phyloP scores from a whole-genome alignment of 208 protist genomes.

The Trypanosoma congolense region DNA sequence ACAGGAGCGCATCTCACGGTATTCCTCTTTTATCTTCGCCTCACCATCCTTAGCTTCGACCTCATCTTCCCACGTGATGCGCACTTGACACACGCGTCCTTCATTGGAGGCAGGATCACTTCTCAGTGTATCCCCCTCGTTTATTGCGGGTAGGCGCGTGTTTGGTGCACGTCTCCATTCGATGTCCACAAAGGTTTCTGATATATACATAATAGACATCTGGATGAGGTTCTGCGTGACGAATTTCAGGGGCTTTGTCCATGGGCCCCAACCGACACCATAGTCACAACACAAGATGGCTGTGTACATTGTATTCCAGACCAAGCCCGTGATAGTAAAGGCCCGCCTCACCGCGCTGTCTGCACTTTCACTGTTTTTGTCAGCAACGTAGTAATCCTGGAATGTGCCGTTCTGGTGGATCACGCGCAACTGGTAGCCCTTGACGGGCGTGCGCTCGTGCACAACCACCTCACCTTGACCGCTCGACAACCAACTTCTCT shows the following conservation, averaged over 20 bases:
- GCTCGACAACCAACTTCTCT: constrained; percentile 30
- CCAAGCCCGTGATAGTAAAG: constrained; percentile 70
- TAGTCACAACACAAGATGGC: constrained; percentile 81
- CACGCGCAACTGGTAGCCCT: constrained; percentile 71
- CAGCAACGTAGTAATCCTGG: constrained; percentile 37
- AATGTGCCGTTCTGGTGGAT: constrained; percentile 63
- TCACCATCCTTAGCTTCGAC: constrained; percentile 6
- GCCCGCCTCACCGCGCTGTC: constrained; percentile 3
- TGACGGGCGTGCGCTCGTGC: constrained; percentile 49
- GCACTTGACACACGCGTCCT: constrained; percentile 71
- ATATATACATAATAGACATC: constrained; percentile 83
- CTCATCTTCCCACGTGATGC: constrained; percentile 59
- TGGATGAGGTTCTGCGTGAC: constrained; percentile 91
- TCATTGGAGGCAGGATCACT: constrained; percentile 51
- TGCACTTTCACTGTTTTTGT: not conserved
- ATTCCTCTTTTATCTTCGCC: constrained; percentile 52
- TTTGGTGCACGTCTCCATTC: constrained; percentile 84
- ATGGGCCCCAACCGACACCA: constrained; percentile 68
- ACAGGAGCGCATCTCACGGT: constrained; percentile 64
- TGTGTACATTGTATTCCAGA: constrained; percentile 84
- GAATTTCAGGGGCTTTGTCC: constrained; percentile 80
- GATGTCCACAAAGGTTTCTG: constrained; percentile 86
- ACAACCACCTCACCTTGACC: constrained; percentile 49
- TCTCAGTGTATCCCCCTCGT: constrained; percentile 50
- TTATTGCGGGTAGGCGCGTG: constrained; percentile 52